Conservation (phyloP, 768 basidiomycete genomes). For the Favolaschia claudopus region DNA sequence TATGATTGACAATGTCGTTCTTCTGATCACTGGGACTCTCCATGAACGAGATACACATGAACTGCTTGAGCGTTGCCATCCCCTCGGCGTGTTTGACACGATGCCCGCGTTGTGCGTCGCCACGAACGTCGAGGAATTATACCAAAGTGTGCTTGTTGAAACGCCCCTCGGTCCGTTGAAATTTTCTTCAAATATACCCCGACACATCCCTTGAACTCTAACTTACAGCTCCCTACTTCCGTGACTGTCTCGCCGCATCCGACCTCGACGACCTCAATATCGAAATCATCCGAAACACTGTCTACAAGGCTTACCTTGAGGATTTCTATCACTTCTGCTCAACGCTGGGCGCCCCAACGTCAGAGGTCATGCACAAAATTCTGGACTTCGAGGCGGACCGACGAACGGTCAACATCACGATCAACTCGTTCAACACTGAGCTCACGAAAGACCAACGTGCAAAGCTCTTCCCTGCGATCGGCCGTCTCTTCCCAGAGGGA, state of each 20-base stretch:
- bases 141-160: conserved; percentile 96
- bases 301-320: conserved; percentile 98
- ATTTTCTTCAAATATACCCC: not conserved
- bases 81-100: conserved; percentile 95
- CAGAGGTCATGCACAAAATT: conserved; percentile 91
- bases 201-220: not conserved
- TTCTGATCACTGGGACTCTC: conserved; percentile 95
- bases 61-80: conserved; percentile 95
- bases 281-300: conserved; percentile 98
- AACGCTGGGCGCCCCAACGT: conserved; percentile 83
- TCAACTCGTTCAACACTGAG: conserved; percentile 98
- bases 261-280: conserved; percentile 99
- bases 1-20: conserved; percentile 99
- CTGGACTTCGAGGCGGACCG: conserved; percentile 97
- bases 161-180: conserved; percentile 86
- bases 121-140: conserved; percentile 97
- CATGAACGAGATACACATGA: conserved; percentile 98
- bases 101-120: conserved; percentile 99
- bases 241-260: conserved; percentile 91
- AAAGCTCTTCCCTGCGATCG: conserved; percentile 92
- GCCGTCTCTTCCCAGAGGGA: conserved; percentile 92
- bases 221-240: conserved; percentile 88
- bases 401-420: conserved; percentile 96
- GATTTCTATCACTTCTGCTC: conserved; percentile 90
- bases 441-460: conserved; percentile 95